Base-by-base conservation (phyloP, 495 filamentous ascomycete genomes). In the Stereocaulon alpinum region DNA sequence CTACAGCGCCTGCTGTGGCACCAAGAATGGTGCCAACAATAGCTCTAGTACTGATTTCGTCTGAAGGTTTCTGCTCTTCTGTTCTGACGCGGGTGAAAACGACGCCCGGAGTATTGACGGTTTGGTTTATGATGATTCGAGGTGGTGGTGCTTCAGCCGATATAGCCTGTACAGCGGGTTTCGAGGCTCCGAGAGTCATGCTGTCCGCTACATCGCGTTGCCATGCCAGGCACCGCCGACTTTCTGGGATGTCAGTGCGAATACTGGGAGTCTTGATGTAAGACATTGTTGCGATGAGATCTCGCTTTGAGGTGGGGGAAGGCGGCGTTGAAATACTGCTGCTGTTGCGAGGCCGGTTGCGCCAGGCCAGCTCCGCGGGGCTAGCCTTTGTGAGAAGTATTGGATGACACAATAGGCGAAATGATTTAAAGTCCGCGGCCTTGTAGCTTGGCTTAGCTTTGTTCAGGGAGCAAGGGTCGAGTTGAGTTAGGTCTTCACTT, bases 11-110 rank as follows among this genome's bases (percentile, higher is more conserved):
- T 3, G 86, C 81, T 10, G 86, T 87, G 18, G 85, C 89, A 24
- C 87, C 89, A 6, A 89, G 80, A 49, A 91, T 78, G 4, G 86
- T 86, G 11, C 88, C 88, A 9, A 93, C 76, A 29, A 94, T 72
- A 24, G 74, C 73, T 18, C 70, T 68, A 53, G 69, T 75, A 56
- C 68, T 70, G 27, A 68, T 68, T 55, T 78, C 73, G 40, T 73
- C 75, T 18, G 62, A 51, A 49, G 71, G 67, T 55, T 67, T 70
- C 15, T 62, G 67, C 20, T 69, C 66, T 47, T 70, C 66, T 14
- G 64, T 55, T 50, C 44, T 58, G 1, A 56, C 58, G 34, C 69
- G 72, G 10, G 70, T 62, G 49, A 69, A 50, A 60, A 70, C 67
- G 55, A 72, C 64, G 4, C 69, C 67, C 7, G 68, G 69, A 22